phyloP scores from a whole-genome alignment of 169 alveolate genomes.

The Perkinsus marinus region DNA sequence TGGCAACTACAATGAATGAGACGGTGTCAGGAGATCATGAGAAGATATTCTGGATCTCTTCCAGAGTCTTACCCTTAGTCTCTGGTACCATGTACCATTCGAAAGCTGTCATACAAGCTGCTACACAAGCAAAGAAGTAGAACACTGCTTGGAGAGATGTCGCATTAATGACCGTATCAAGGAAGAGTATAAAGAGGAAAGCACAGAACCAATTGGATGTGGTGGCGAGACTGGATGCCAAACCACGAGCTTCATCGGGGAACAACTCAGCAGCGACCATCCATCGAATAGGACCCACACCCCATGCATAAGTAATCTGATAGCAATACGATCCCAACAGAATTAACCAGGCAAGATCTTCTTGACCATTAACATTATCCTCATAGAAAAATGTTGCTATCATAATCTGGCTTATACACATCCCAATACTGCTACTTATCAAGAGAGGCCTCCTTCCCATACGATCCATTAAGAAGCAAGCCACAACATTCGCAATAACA shows the following conservation, averaged over 20 bases:
- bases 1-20: background rate
- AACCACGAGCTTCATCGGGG: background rate
- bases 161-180: background rate
- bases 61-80: background rate
- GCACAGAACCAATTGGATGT: background rate
- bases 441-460: background rate
- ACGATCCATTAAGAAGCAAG: background rate
- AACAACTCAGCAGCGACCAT: background rate
- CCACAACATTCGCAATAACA: background rate
- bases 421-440: background rate
- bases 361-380: background rate
- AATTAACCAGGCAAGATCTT: background rate
- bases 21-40: background rate
- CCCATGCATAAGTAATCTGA: background rate
- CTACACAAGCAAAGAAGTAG: background rate
- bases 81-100: background rate
- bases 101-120: background rate
- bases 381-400: background rate
- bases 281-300: background rate
- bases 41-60: background rate
- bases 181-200: background rate
- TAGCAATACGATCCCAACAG: background rate
- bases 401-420: background rate
- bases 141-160: background rate
- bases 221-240: background rate